Evolutionary conservation across 2,329 filamentous ascomycete genomes (phyloP).

Genomic region (Diaporthe longicolla): DNA sequence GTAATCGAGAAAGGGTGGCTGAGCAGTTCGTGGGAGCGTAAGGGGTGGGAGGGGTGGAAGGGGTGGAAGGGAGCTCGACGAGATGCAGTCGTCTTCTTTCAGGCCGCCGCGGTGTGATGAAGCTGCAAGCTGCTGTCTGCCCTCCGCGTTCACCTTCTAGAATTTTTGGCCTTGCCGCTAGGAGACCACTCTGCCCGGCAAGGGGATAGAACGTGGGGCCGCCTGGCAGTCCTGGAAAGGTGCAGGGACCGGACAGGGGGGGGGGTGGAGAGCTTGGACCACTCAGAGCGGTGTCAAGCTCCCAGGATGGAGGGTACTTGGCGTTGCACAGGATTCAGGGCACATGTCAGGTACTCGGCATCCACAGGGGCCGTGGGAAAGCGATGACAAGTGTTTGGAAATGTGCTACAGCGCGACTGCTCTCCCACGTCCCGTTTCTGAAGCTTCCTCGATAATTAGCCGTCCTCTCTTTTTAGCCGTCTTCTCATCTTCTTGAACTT

Average conservation of each 20-base stretch:
- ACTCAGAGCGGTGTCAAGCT: slow-evolving; percentile 26
- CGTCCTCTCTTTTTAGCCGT: not conserved
- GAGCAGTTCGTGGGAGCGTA: slow-evolving; percentile 1
- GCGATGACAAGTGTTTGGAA: slow-evolving; percentile 30
- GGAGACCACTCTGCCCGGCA: slow-evolving; percentile 13
- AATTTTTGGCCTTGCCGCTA: slow-evolving; percentile 39
- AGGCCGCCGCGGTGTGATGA: slow-evolving; percentile 18
- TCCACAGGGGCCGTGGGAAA: slow-evolving; percentile 18
- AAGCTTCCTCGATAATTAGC: not conserved
- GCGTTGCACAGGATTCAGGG: not conserved
- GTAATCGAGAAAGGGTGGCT: slow-evolving; percentile 30
- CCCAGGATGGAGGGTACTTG: slow-evolving; percentile 7
- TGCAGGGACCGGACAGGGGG: not conserved
- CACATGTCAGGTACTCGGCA: slow-evolving; percentile 14
- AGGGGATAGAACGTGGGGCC: slow-evolving; percentile 25
- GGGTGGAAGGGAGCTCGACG: not conserved
- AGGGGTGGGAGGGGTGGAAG: not conserved
- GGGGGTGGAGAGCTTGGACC: slow-evolving; percentile 20
- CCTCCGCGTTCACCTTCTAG: slow-evolving; percentile 23
- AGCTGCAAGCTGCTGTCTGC: slow-evolving; percentile 18
- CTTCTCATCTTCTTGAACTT: slow-evolving; percentile 3
- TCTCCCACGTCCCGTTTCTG: not conserved
- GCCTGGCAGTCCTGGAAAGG: not conserved
- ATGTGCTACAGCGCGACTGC: not conserved
- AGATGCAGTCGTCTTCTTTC: slow-evolving; percentile 26